Evolutionary conservation across 305 asterid species (phyloP), one percentile per base, ranked within the genome.

Genomic region (Fraxinus dipetala): DNA sequence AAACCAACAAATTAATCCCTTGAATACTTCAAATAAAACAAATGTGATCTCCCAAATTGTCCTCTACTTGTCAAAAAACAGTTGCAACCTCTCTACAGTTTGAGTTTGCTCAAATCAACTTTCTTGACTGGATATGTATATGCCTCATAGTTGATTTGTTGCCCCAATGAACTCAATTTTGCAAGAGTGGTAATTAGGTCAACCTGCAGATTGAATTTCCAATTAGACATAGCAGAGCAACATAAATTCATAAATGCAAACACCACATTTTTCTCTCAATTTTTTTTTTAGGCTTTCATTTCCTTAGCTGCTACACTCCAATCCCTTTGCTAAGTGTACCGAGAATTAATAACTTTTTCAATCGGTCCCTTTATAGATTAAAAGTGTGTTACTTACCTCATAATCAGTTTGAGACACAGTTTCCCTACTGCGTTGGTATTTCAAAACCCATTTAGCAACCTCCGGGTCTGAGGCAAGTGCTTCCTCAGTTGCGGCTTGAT

Each of bases 351-450:
- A 18, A 13, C 20, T 16, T 4, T 16, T 63, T 32, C 73, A 34
- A 63, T 10, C 5, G 5, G 31, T 43, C 16, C 36, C n/a, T 8
- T 11, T 8, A 35, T 9, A 48, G 34, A 30, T 18, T 11, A 28
- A 0, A 45, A 48, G 28, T 31, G 36, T 7, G 13, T 16, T 32
- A 81, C 80, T 84, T 75, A 88, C 99, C 97, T 94, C 95, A 72
- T 94, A 94, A 87, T 94, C 97, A 20, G 98, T 95, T 83, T 91
- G 94, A 45, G 99, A 95, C 1, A 94, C 97, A 0, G 98, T 95
- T 85, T 95, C 99, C 75, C 98, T 92, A 86, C 99, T 95, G 34
- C 98, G 93, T 84, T 94, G 98, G 91, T 95, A 95, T 85, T 95
- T 95, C 86, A 91, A 92, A 87, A 95, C 89, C 99, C 98, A 95